Evolutionary conservation across 2,329 filamentous ascomycete genomes (phyloP), one percentile per base, ranked within the genome.

Genomic region (Cladosporium cucumerinum): DNA sequence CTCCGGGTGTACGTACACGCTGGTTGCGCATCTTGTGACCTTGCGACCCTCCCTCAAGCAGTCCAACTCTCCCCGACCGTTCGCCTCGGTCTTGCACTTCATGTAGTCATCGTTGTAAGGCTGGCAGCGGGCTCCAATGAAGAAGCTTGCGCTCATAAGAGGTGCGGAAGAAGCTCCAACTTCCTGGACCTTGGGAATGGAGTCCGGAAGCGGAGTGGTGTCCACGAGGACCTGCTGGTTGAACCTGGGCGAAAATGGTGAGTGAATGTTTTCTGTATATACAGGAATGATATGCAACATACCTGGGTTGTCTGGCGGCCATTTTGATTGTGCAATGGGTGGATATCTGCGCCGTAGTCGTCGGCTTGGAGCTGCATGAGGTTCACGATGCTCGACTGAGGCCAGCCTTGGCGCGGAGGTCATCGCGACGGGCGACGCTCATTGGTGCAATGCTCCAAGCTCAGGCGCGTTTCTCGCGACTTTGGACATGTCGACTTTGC

Each of bases 61-160:
- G 72, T 97, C 92, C 69, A 96, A 80, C 84, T 99, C 95, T 78
- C 93, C 95, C 80, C 87, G 88, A 74, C 95, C 95, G 68, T 91
- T 89, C 74, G 92, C 89, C 82, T 97, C 93, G 72, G 87, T 91
- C 89, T 99, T 99, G 90, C 95, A 99, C 84, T 96, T 91, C 94
- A 99, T 99, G 82, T 90, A 99, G 82, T 99, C 95, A 84, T 99
- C 95, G 81, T 98, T 98, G 85, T 93, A 99, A 65, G 91, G 84
- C 78, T 87, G 90, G 88, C 95, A 99, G 76, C 94, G 89, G 71
- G 93, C 93, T 69, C 95, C 95, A 77, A 99, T 99, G 80, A 98
- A 99, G 86, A 91, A 99, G 61, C 92, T 88, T 34, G 95, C 95
- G 70, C 92, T 96, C 66, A 96, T 84, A 52, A 99, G 86, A 63